These are phyloP conservation scores for Diaporthe destruens DNA, from an alignment of 2,329 filamentous ascomycete species.

Conservation along the genomic window DNA sequence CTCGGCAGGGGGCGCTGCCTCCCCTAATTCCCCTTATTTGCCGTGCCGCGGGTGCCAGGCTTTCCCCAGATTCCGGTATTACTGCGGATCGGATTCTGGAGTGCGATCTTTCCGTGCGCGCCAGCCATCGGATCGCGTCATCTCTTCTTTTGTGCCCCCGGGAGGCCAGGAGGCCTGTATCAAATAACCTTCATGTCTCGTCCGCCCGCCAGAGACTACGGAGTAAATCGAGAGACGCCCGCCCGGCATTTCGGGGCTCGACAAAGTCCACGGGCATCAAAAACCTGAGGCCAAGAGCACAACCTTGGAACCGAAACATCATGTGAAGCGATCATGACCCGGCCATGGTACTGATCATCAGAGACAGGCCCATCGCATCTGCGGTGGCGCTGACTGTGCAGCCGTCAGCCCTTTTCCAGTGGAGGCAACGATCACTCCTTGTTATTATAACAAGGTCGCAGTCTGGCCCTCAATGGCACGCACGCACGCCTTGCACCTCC, in stretches of 20 bases:
- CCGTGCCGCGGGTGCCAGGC: conserved; percentile 16
- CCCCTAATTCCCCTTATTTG: no score
- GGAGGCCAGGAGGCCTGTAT: neutral
- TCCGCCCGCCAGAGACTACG: neutral
- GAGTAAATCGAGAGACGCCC: neutral
- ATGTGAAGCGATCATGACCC: conserved; percentile 27
- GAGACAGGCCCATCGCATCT: conserved; percentile 14
- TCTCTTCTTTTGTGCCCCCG: neutral
- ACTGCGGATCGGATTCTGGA: conserved; percentile 16
- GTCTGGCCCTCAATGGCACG: conserved; percentile 9
- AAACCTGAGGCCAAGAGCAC: neutral
- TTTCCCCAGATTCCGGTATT: conserved; percentile 32
- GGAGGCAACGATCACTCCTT: conserved; percentile 12
- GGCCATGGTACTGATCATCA: conserved; percentile 2
- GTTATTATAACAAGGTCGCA: neutral
- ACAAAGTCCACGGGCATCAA: conserved; percentile 17
- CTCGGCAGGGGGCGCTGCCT: conserved; percentile 29
- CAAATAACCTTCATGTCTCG: neutral
- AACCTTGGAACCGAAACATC: conserved; percentile 6
- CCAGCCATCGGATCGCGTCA: conserved; percentile 15
- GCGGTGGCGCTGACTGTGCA: conserved; percentile 24
- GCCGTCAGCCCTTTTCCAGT: conserved; percentile 15
- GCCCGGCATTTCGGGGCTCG: conserved; percentile 22
- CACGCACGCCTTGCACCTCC: neutral
- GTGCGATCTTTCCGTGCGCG: conserved; percentile 2